These are phyloP conservation scores for Penicillium psychrosexuale DNA, from an alignment of 2,329 filamentous ascomycete species.

Conservation along the genomic window DNA sequence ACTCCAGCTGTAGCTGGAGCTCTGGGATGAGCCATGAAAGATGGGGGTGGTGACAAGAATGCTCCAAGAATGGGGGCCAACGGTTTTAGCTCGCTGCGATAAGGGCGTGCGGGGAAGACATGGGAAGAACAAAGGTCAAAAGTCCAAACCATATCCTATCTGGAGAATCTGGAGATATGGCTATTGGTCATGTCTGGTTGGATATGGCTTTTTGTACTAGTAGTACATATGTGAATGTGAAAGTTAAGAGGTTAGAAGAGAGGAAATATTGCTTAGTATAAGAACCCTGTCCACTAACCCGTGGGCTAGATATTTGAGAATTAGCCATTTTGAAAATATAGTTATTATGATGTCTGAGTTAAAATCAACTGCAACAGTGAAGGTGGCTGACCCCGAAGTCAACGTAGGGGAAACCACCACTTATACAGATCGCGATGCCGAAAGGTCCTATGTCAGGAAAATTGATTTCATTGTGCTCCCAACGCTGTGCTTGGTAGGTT, in stretches of 20 bases:
- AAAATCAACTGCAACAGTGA: not conserved
- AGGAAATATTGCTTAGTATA: not conserved
- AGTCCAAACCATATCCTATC: not conserved
- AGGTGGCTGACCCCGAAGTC: not conserved
- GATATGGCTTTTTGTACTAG: not conserved
- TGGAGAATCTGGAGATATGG: not conserved
- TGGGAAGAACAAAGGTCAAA: conserved; percentile 11
- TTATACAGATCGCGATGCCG: conserved; percentile 33
- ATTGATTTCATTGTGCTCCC: conserved; percentile 46
- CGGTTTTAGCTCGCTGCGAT: conserved; percentile 5
- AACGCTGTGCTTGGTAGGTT: conserved; percentile 39
- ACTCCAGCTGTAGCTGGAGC: not conserved
- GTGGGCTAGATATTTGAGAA: not conserved
- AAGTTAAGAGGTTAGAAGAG: not conserved
- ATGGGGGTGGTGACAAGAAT: conserved; percentile 5
- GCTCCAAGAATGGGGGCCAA: conserved; percentile 29
- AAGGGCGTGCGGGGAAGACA: conserved; percentile 12
- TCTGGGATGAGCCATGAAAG: not conserved
- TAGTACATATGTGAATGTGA: not conserved
- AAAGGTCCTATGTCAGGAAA: conserved; percentile 39
- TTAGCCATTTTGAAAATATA: not conserved
- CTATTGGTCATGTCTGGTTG: not conserved
- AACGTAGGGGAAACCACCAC: conserved; percentile 13
- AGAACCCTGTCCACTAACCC: not conserved
- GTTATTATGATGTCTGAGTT: not conserved